phyloP scores from a whole-genome alignment of 345 rosid species.

The Camelina sativa region DNA sequence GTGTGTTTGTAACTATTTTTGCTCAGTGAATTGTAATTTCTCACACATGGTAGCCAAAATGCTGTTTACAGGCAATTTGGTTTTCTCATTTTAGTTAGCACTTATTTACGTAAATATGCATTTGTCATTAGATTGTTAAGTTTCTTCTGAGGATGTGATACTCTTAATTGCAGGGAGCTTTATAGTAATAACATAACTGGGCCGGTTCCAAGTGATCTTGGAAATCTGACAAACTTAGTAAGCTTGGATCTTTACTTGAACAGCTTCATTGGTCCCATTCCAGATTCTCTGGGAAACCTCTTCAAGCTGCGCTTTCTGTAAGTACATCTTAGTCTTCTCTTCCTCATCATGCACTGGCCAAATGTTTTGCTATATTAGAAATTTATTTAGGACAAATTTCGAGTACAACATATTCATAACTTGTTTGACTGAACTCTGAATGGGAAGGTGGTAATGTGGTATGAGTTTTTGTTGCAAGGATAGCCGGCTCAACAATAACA shows the following conservation, averaged over 20 bases:
- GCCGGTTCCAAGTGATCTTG: conserved; percentile 87
- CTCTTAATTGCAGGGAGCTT: conserved; percentile 71
- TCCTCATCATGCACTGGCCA: conserved; percentile 2
- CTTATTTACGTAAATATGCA: neutral
- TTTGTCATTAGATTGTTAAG: conserved; percentile 8
- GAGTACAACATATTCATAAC: too few relatives aligned
- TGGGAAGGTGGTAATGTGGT: conserved; percentile 23
- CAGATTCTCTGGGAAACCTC: conserved; percentile 80
- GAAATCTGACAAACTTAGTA: conserved; percentile 89
- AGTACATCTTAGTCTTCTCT: conserved; percentile 43
- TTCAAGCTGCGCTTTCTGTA: conserved; percentile 91
- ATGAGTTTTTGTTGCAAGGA: conserved; percentile 57
- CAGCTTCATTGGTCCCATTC: conserved; percentile 82
- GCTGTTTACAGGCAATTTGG: neutral
- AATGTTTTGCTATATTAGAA: neutral
- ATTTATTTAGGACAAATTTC: neutral
- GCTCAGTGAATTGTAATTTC: conserved; percentile 1
- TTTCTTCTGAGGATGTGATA: neutral
- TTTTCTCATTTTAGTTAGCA: neutral
- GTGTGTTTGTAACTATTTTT: neutral
- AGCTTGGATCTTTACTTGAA: conserved; percentile 99
- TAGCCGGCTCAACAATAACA: conserved; percentile 97
- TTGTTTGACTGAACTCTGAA: neutral
- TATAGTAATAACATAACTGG: conserved; percentile 93
- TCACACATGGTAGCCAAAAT: neutral